phyloP scores from a whole-genome alignment of 2,329 filamentous ascomycete species.

The Beauveria rudraprayagi region DNA sequence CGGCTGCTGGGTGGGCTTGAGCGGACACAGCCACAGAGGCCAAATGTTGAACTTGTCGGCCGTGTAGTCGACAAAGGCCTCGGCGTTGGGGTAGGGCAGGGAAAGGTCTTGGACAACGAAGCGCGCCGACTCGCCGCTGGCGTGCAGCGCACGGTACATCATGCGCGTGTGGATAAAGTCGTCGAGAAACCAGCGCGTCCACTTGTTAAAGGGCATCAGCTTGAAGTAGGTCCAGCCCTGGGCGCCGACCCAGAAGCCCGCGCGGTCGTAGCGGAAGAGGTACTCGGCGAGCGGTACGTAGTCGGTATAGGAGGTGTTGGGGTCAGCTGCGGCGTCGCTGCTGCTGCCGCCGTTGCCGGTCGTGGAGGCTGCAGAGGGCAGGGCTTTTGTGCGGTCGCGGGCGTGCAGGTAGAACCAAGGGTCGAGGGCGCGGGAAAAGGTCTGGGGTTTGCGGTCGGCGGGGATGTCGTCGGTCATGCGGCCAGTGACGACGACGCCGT shows the following conservation, averaged over 20 bases:
- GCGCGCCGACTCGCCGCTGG: conserved; percentile 53
- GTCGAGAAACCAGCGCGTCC: conserved; percentile 61
- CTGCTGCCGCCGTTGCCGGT: not conserved
- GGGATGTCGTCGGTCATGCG: conserved; percentile 48
- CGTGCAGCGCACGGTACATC: conserved; percentile 65
- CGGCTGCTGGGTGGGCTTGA: conserved; percentile 39
- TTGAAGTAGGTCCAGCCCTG: conserved; percentile 61
- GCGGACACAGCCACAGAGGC: conserved; percentile 53
- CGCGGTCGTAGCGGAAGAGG: conserved; percentile 69
- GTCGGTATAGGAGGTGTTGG: conserved; percentile 30
- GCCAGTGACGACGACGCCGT: conserved; percentile 61
- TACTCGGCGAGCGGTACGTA: conserved; percentile 64
- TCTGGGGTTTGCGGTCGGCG: conserved; percentile 36
- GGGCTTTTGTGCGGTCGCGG: conserved; percentile 32
- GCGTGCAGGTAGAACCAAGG: conserved; percentile 75
- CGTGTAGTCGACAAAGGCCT: conserved; percentile 49
- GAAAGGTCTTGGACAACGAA: conserved; percentile 63
- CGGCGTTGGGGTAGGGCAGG: conserved; percentile 44
- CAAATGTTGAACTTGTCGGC: conserved; percentile 43
- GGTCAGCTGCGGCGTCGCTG: not conserved
- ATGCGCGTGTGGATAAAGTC: conserved; percentile 67
- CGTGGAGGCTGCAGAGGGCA: conserved; percentile 15
- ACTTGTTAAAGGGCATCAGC: conserved; percentile 54
- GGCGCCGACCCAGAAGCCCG: conserved; percentile 64
- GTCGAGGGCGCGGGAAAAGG: conserved; percentile 51